A percentile compares a stretch with the other conserved stretches of the same genome.
Conservation (phyloP, 352 stramenopile species). For the Phytophthora brassicae region DNA sequence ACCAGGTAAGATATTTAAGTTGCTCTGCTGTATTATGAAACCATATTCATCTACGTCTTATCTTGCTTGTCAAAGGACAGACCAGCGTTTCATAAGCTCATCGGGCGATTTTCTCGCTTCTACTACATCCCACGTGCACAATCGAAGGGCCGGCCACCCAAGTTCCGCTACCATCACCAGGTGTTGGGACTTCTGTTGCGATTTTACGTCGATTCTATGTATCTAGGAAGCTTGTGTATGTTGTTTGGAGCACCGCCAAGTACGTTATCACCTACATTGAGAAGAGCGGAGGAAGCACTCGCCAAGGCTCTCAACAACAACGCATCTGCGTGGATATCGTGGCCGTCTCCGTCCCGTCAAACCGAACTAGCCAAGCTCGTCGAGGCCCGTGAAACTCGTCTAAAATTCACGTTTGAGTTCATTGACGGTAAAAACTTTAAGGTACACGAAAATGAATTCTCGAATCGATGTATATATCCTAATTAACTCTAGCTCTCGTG, state of each 20-base stretch:
- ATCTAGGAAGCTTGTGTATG: not conserved
- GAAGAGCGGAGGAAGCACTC: not conserved
- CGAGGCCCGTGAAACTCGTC: constrained; percentile 26
- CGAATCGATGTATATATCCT: not conserved
- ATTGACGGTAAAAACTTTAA: constrained; percentile 9
- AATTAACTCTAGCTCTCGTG: not conserved
- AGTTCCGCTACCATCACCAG: constrained; percentile 7
- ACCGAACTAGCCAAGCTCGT: constrained; percentile 10
- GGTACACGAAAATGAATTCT: not conserved
- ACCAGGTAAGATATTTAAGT: not conserved
- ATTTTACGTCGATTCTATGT: constrained; percentile 7
- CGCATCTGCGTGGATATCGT: not conserved
- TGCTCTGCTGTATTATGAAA: no score
- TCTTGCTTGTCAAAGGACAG: not conserved
- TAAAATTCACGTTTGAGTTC: constrained; percentile 22
- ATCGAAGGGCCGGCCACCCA: not conserved
- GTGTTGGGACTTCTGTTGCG: not conserved
- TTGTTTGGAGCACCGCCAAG: not conserved
- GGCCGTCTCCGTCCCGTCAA: not conserved
- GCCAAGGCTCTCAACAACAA: not conserved
- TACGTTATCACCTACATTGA: constrained; percentile 4
- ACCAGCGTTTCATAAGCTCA: not conserved
- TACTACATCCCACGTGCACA: not conserved
- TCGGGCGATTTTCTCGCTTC: not conserved
- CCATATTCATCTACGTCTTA: no score